Evolutionary conservation across 208 protist species (phyloP).

Genomic region (Crithidia bombi): DNA sequence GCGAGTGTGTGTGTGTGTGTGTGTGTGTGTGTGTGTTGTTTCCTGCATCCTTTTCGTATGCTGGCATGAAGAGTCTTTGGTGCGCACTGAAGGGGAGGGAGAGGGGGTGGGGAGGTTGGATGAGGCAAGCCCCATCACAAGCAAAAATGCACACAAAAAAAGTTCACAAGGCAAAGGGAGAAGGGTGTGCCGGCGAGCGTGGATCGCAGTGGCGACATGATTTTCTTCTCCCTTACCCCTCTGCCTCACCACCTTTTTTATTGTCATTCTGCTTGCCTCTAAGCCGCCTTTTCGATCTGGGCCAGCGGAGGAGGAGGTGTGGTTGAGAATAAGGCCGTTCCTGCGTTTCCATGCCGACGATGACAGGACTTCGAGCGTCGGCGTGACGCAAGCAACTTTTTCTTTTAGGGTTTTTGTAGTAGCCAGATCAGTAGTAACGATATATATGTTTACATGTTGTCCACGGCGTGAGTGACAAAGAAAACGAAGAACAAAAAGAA

Average conservation of each 20-base stretch:
- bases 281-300: no score
- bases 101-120: no score
- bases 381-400: not conserved
- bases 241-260: no score
- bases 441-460: conserved; percentile 14
- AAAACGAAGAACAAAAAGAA: conserved; percentile 1
- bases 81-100: no score
- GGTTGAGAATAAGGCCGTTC: no score
- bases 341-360: no score
- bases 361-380: not conserved
- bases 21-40: conserved; percentile 5
- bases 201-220: not conserved
- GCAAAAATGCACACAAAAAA: not conserved
- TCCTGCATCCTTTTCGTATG: conserved; percentile 4
- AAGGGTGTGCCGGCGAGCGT: not conserved
- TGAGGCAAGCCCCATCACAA: no score
- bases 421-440: conserved; percentile 27
- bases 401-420: conserved; percentile 25
- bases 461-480: no score
- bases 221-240: conserved; percentile 1
- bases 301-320: no score
- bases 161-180: not conserved
- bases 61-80: no score
- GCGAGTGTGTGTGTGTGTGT: conserved; percentile 6
- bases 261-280: not conserved